phyloP scores from a whole-genome alignment of 805 yeast species.

The Candida loeiensis region DNA sequence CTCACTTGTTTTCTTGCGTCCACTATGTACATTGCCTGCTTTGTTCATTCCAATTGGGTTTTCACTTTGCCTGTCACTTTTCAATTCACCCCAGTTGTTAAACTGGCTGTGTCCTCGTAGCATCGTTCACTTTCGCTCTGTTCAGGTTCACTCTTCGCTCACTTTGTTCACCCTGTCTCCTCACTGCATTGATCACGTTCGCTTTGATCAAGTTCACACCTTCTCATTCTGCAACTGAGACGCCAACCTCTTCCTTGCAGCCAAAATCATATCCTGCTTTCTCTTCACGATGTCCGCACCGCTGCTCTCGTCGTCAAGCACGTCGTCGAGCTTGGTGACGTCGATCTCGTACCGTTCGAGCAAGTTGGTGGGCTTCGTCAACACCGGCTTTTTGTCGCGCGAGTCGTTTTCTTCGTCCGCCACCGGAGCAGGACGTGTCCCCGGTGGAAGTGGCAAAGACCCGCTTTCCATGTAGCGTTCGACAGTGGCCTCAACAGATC shows the following conservation, averaged over 20 bases:
- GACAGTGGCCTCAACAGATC: conserved; percentile 78
- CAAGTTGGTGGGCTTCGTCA: conserved; percentile 15
- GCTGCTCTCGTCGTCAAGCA: conserved; percentile 9
- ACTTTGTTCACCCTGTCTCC: background rate
- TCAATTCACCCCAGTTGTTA: no score
- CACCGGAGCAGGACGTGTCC: conserved; percentile 12
- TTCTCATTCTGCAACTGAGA: conserved; percentile 29
- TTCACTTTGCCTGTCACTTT: no score
- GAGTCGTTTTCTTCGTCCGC: conserved; percentile 4
- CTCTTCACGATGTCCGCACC: conserved; percentile 17
- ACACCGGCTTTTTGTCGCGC: conserved; percentile 15
- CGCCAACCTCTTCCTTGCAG: conserved; percentile 48
- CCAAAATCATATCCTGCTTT: conserved; percentile 39
- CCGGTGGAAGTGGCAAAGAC: conserved; percentile 56
- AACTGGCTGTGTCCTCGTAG: no score
- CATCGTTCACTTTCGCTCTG: no score
- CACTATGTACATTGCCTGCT: no score
- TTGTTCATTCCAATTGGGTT: no score
- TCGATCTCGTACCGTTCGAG: conserved; percentile 45
- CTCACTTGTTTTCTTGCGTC: no score
- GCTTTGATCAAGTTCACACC: background rate
- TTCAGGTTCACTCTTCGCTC: no score
- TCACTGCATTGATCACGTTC: background rate
- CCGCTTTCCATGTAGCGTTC: conserved; percentile 65
- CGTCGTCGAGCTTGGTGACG: conserved; percentile 13